phyloP scores from a whole-genome alignment of 1,284 basidiomycete species.

The Thecaphora thlaspeos region DNA sequence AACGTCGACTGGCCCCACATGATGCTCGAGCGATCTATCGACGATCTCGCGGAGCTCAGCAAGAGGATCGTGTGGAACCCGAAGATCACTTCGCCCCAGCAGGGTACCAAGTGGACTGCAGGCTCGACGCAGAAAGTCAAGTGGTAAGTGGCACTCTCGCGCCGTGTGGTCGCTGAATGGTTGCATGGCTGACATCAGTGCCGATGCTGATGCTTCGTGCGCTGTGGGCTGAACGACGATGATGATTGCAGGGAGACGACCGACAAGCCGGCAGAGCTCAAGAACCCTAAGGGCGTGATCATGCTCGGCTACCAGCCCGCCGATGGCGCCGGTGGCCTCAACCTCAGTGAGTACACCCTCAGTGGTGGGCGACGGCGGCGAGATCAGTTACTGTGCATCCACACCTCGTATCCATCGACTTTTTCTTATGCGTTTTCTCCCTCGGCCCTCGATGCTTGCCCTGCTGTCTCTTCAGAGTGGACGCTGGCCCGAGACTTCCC shows the following conservation, averaged over 20 bases:
- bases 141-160: constrained; percentile 7
- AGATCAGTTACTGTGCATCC: too few relatives aligned
- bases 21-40: constrained; percentile 9
- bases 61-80: constrained; percentile 40
- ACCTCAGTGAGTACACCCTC: constrained; percentile 12
- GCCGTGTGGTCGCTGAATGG: too few relatives aligned
- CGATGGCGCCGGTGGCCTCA: constrained; percentile 23
- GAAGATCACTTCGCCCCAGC: constrained; percentile 19
- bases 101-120: constrained; percentile 17
- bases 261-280: constrained; percentile 15
- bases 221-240: too few relatives aligned
- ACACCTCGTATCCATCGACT: too few relatives aligned
- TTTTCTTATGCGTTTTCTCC: too few relatives aligned
- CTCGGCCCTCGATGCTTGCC: too few relatives aligned
- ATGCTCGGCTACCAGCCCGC: constrained; percentile 32
- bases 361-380: too few relatives aligned
- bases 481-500: constrained; percentile 18
- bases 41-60: not conserved
- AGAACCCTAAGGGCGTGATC: constrained; percentile 16
- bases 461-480: too few relatives aligned
- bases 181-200: too few relatives aligned
- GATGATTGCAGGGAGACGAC: constrained; percentile 7
- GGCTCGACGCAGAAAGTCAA: constrained; percentile 17
- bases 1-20: constrained; percentile 12
- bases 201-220: too few relatives aligned